Evolutionary conservation across 2,329 filamentous ascomycete genomes (phyloP), one percentile per base, ranked within the genome.

Genomic region (Atkinsonella hypoxylon): DNA sequence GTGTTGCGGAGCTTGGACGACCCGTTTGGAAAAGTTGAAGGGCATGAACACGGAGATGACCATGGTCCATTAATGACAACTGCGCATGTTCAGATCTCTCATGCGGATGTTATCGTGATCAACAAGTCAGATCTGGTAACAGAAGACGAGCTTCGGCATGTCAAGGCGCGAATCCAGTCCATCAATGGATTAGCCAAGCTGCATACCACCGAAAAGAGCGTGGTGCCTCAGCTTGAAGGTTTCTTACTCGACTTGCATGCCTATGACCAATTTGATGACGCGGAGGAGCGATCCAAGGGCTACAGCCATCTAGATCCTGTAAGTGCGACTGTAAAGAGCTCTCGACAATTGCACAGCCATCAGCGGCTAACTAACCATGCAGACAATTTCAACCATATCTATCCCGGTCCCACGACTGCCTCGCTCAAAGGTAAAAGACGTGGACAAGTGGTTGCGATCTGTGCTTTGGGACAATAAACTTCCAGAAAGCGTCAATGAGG

Each of bases 1-100:
- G 86, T 98, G 20, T 66, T 94, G 4, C 82, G 77, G 55, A 87
- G 82, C 59, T 76, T 98, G 2, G 87, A 96, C 55, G 87, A 95
- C 51, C 77, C 80, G 3, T 65, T 74, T 0, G 75, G 73, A 15
- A 73, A 79, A 51, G 69, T 78, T 17, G 69, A 75, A 15, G 71
- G 74, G 1, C 70, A 79, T 20, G 72, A 75, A 9, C 70, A 79
- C 20, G 66, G 72, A 54, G 69, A 81, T 30, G 64, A 72, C 42
- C 70, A 76, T 45, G 83, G 84, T 0, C 83, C 86, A 0, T 69
- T 89, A 9, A 79, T 96, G 67, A 96, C 91, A 0, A 95, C 88
- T 2, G 93, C 93, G 0, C 93, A 98, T 66, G 77, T 97, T 45
- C 93, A 98, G 62, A 95, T 98, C 53, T 96, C 89, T 1, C 91